Conservation (phyloP, 257 asterid species). For the Thymus quinquecostatus region DNA sequence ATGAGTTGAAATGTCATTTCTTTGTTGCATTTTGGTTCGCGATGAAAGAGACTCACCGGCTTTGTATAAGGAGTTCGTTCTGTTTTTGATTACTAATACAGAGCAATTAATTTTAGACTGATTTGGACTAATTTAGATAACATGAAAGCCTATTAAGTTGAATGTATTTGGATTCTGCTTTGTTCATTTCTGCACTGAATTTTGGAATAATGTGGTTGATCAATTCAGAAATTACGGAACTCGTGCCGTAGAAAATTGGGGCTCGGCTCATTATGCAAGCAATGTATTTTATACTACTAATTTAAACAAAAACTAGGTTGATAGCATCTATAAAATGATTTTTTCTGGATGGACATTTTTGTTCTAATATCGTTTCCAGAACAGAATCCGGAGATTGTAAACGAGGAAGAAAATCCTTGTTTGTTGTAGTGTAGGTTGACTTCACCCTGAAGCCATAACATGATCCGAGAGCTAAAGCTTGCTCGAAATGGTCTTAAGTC, state of each 20-base stretch:
- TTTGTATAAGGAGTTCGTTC: neutral
- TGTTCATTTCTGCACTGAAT: neutral
- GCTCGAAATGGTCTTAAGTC: neutral
- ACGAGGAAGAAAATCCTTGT: neutral
- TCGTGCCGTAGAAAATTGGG: too few species aligned
- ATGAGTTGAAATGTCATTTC: neutral
- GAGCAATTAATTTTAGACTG: neutral
- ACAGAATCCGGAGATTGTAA: neutral
- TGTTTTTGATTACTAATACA: neutral
- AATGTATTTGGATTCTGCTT: neutral
- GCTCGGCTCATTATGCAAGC: too few species aligned
- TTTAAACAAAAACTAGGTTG: neutral
- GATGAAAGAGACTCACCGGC: neutral
- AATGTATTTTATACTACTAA: too few species aligned
- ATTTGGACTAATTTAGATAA: neutral
- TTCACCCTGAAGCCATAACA: neutral
- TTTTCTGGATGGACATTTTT: conserved; percentile 1
- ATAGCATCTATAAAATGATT: neutral
- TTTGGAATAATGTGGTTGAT: neutral
- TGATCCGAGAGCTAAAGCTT: neutral
- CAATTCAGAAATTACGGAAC: too few species aligned
- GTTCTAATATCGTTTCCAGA: neutral
- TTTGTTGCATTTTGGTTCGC: neutral
- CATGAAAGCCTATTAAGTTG: neutral
- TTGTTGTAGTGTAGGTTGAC: neutral